Evolutionary conservation across 179 eudicot genomes (phyloP), one percentile per base, ranked within the genome.

Genomic region (Beta corolliflora): DNA sequence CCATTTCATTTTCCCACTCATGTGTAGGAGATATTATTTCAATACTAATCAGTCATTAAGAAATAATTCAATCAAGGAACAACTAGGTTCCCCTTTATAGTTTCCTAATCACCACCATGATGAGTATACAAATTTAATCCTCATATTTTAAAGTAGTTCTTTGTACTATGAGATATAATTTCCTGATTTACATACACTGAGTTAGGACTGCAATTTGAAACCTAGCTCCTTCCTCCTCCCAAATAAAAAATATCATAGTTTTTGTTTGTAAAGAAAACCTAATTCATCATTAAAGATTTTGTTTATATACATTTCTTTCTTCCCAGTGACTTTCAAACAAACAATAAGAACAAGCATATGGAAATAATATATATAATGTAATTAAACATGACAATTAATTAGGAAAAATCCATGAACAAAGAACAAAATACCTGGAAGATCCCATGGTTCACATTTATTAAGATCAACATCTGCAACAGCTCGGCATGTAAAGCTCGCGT

Each of bases 391-490:
- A 29, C 0, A 36, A 2, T 4, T 59, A 59, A 68, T 36, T 41
- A 36, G 18, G n/a, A 0, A 41, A 68, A 7, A 8, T 41, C 9
- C 19, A 41, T 36, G 8, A 44, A 44, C 25, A 53, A 46, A 31
- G 48, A 5, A 50, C 4, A 56, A 3, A 48, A 21, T 83, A 86
- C 88, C 86, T 78, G 93, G 91, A 79, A 88, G 90, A 82, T 90
- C 91, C 92, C 92, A 90, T 19, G 91, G 92, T 78, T 90, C 92
- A 25, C 85, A 89, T 79, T 88, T 88, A 79, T 88, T 88, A 59
- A 88, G 91, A 83, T 88, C 92, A 66, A 87, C 93, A 54, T 88
- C 91, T 9, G 82, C 84, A 0, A 87, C 80, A 16, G 91, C 91
- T 71, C 89, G 88, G 12, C 87, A 83, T 0, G 84, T 70, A 69